These are phyloP conservation scores for Rhizopus delemar DNA, from an alignment of 371 early-diverging fungal genomes.

Conservation along the genomic window DNA sequence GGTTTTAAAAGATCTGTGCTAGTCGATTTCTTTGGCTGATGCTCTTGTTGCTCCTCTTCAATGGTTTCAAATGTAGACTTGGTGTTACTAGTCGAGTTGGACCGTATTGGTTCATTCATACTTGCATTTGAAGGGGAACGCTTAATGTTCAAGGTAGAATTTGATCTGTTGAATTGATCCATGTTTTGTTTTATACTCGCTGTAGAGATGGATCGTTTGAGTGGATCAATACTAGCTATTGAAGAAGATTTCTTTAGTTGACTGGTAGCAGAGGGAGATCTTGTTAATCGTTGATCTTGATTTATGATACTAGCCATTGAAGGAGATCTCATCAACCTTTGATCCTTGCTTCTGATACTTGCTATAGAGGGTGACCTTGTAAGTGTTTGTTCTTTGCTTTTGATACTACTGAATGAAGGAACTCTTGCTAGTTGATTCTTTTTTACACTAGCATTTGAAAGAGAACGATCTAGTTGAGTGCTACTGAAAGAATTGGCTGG, in stretches of 20 bases:
- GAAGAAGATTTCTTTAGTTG: background rate
- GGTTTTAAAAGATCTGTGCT: constrained; percentile 11
- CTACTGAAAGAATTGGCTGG: background rate
- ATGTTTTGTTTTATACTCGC: constrained; percentile 10
- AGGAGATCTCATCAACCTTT: background rate
- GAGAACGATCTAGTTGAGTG: too few species aligned
- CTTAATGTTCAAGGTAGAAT: background rate
- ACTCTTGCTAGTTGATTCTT: too few species aligned
- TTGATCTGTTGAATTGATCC: background rate
- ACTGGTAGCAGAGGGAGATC: background rate
- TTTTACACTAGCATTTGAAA: too few species aligned
- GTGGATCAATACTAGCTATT: background rate
- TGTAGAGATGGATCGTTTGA: constrained; percentile 15
- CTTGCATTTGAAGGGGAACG: constrained; percentile 13
- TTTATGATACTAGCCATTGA: background rate
- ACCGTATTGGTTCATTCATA: constrained; percentile 9
- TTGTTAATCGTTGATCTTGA: background rate
- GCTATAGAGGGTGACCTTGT: too few species aligned
- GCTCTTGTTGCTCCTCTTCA: background rate
- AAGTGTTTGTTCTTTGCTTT: too few species aligned
- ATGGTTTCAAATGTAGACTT: constrained; percentile 4
- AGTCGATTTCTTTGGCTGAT: constrained; percentile 8
- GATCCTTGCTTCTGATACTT: too few species aligned
- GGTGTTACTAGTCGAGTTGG: background rate
- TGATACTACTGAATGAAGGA: too few species aligned